Percentiles rank a stretch among this genome's conserved stretches.
Conservation (phyloP, 1,284 basidiomycete genomes). For the Thecaphora thlaspeos region DNA sequence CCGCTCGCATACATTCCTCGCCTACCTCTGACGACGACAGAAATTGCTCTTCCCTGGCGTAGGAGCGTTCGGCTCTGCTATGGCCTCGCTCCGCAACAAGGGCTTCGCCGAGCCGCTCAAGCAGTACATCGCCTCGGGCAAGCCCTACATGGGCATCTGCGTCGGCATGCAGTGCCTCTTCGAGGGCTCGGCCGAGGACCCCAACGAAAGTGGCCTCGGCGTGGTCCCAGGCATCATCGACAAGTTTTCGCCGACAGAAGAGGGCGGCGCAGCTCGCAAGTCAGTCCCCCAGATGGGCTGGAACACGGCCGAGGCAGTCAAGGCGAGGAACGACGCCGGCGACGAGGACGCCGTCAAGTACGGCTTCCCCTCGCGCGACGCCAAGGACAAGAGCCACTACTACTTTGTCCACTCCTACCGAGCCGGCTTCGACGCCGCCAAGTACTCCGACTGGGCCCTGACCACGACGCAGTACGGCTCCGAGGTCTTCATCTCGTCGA, state of each 20-base stretch:
- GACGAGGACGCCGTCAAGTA: conserved; percentile 28
- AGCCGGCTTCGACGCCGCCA: conserved; percentile 64
- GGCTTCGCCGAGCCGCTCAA: conserved; percentile 79
- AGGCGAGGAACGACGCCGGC: conserved; percentile 18
- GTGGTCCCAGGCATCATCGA: conserved; percentile 48
- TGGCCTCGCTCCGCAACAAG: conserved; percentile 71
- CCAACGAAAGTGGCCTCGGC: conserved; percentile 46
- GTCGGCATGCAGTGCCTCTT: conserved; percentile 74
- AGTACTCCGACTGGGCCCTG: conserved; percentile 69
- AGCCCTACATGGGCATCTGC: conserved; percentile 87
- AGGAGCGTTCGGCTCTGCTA: conserved; percentile 86
- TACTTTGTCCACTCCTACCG: conserved; percentile 99
- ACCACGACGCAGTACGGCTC: conserved; percentile 88
- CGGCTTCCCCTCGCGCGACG: conserved; percentile 28
- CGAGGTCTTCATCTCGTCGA: conserved; percentile 84
- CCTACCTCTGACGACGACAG: conserved; percentile 60
- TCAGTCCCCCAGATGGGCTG: conserved; percentile 98
- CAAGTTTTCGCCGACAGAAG: conserved; percentile 34
- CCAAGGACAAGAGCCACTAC: conserved; percentile 66
- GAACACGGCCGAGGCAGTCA: conserved; percentile 62
- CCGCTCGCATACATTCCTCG: neutral
- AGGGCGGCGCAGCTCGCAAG: conserved; percentile 62
- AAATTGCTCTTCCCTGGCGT: conserved; percentile 98
- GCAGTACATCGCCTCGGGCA: conserved; percentile 80
- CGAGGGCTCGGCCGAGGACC: conserved; percentile 67